Evolutionary conservation across 495 filamentous ascomycete species (phyloP), one percentile per base, ranked within the genome.

Genomic region (Penicillium flavigenum): DNA sequence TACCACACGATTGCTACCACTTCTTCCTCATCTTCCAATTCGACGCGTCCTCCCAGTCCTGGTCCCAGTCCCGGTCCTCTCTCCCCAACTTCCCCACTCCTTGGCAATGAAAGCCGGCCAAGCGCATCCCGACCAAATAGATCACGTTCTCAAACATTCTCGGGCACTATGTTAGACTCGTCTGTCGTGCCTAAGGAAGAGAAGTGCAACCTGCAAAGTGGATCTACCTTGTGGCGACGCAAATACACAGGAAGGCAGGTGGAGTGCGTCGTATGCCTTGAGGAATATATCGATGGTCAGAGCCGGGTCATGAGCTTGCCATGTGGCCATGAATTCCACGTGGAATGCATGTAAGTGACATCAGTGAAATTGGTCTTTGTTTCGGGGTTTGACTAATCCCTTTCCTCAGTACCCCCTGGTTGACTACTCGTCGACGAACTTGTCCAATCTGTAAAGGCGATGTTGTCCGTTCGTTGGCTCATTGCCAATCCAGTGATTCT

Each of bases 301-400:
- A 96, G 91, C 68, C 79, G 84, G 56, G 95, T 98, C 17, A 98
- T 98, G 94, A 96, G 90, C 62, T 76, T 98, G 50, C 94, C 94
- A n/a, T 98, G 94, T 73, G 94, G 94, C 22, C 94, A 98, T 68
- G 94, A 98, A 66, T 98, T 98, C 72, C 94, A 98, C 70, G 93
- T 79, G 36, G 92, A 94, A 64, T 98, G 94, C 92, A 98, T 98
- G 92, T 97, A 81, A 88, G 93, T 87, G 34, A 53, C 38, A 38
- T 36, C 47, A 62, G 39, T 38, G n/a, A 50, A 32, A 29, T 5
- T n/a, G 17, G 29, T 19, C 10, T 24, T 39, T 34, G 14, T 39
- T 16, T 4, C 4, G 34, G 34, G 1, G 24, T 10, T 52, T 62
- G 56, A 45, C 60, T 72, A 63, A 69, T 56, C 34, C 3, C 4